Base-by-base conservation (phyloP, 2,329 filamentous ascomycete species). In the Chaetothyriales sp. region DNA sequence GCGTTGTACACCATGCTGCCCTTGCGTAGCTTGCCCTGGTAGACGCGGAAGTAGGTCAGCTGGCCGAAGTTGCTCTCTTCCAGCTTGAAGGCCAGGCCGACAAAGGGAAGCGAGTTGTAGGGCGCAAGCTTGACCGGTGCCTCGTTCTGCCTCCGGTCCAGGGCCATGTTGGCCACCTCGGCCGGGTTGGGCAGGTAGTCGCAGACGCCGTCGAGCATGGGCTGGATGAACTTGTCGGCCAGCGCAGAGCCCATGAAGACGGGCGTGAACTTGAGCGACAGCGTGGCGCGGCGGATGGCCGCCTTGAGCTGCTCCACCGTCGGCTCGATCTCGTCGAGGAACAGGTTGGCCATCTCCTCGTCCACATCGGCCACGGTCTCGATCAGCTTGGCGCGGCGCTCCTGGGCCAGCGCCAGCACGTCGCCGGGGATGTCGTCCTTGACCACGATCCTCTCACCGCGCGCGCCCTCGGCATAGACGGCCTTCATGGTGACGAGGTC, bases 1-100 rank as follows among this genome's bases (percentile, higher is more conserved):
- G 89, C 89, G 70, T 97, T 98, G 78, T 84, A 95, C 51, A 98
- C 82, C 66, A 89, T 88, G 65, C 84, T 78, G 48, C 89, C 87
- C 77, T 95, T 97, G 67, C 76, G 84, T 54, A 98, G 74, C 19
- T 83, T 83, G 61, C 92, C 92, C 70, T 98, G 92, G 73, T 98
- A 98, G 53, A 98, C 92, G 61, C 92, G 88, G 58, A 98, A 94
- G 68, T 98, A 98, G 51, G 92, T 98, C 65, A 98, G 79, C 70
- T 98, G 92, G 44, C 92, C 92, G 64, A 94, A 98, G 68, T 94
- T 95, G 72, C 90, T 94, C 72, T 98, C 92, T 76, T 98, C 92
- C 19, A 98, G 81, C 77, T 98, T 98, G 77, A 98, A 98, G 8
- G 92, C 92, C 57, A 98, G 77, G 48, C 92, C 92, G 51, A 95